These are phyloP conservation scores for Blumeria hordei DNA, from an alignment of 2,329 filamentous ascomycete species.

Conservation along the genomic window DNA sequence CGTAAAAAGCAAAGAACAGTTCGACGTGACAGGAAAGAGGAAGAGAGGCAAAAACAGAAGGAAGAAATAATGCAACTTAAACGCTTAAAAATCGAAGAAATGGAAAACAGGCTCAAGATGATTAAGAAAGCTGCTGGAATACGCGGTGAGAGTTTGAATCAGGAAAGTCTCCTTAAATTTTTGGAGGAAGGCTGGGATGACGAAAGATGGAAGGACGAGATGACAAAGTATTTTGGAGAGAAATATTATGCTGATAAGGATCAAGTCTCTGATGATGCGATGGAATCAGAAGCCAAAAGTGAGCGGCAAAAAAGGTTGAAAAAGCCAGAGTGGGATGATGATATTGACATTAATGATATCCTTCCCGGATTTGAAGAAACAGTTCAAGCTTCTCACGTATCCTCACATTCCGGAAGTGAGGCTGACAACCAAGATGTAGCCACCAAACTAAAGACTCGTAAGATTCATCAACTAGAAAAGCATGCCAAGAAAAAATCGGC, in stretches of 20 bases:
- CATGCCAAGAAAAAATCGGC: constrained; percentile 40
- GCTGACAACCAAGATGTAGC: constrained; percentile 14
- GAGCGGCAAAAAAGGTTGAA: constrained; percentile 37
- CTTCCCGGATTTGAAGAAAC: constrained; percentile 52
- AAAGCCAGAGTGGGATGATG: constrained; percentile 86
- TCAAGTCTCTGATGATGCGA: constrained; percentile 33
- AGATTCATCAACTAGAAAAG: constrained; percentile 33
- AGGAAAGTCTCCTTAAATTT: constrained; percentile 66
- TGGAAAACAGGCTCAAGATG: constrained; percentile 63
- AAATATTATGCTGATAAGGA: constrained; percentile 62
- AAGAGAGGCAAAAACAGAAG: constrained; percentile 48
- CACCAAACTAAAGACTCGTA: constrained; percentile 35
- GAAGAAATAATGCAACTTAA: constrained; percentile 65
- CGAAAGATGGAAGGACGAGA: constrained; percentile 71
- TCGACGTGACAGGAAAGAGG: constrained; percentile 55
- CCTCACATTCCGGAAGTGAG: constrained; percentile 25
- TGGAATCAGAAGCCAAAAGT: constrained; percentile 18
- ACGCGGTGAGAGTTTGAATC: constrained; percentile 36
- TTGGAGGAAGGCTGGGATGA: constrained; percentile 78
- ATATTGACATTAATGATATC: constrained; percentile 89
- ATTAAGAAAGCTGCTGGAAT: constrained; percentile 78
- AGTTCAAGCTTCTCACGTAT: constrained; percentile 30
- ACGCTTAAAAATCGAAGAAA: constrained; percentile 75
- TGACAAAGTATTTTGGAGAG: constrained; percentile 71
- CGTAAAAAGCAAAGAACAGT: constrained; percentile 58